These are phyloP conservation scores for Kwoniella sp. DNA, from an alignment of 768 basidiomycete species.

Conservation along the genomic window DNA sequence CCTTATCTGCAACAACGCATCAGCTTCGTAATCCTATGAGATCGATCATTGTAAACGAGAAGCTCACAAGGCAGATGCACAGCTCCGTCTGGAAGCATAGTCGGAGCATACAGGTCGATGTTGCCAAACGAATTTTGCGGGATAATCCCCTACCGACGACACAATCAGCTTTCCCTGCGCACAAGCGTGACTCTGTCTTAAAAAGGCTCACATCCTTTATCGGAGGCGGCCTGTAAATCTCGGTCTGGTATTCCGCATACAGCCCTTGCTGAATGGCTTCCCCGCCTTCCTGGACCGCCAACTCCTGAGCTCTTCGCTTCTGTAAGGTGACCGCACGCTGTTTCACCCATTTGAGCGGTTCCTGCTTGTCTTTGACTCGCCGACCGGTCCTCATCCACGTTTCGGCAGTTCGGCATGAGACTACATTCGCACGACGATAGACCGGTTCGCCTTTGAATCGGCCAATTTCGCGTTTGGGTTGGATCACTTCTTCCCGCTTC, in stretches of 20 bases:
- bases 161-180: neutral
- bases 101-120: constrained; percentile 90
- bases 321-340: constrained; percentile 77
- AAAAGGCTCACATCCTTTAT: constrained; percentile 71
- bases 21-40: neutral
- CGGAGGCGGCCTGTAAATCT: constrained; percentile 74
- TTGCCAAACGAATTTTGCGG: constrained; percentile 97
- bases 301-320: constrained; percentile 71
- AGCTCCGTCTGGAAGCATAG: constrained; percentile 88
- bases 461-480: constrained; percentile 74
- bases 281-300: constrained; percentile 60
- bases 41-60: neutral
- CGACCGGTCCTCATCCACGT: constrained; percentile 92
- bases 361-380: constrained; percentile 68
- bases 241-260: constrained; percentile 82
- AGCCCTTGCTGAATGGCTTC: constrained; percentile 79
- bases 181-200: neutral
- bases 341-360: constrained; percentile 89
- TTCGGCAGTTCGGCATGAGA: constrained; percentile 85
- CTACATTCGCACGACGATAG: constrained; percentile 78
- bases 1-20: constrained; percentile 65
- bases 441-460: constrained; percentile 92
- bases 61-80: constrained; percentile 84
- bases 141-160: constrained; percentile 70
- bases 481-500: constrained; percentile 79